These are phyloP conservation scores for Ambispora gerdemannii DNA, from an alignment of 192 early-diverging fungal species.

Conservation along the genomic window DNA sequence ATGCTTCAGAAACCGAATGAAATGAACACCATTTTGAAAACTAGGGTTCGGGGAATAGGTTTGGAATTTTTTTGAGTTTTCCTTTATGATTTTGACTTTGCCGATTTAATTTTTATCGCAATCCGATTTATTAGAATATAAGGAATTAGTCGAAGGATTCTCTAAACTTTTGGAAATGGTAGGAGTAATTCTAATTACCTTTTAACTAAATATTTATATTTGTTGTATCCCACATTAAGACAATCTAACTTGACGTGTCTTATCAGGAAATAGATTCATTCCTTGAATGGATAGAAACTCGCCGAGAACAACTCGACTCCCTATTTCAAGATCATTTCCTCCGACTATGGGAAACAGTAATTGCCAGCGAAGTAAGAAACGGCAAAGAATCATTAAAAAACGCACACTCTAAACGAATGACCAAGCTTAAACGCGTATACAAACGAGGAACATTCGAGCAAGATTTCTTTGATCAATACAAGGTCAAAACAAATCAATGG, in stretches of 20 bases:
- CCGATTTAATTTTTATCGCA: too few relatives aligned
- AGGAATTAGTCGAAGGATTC: constrained; percentile 57
- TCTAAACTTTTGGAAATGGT: constrained; percentile 54
- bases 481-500: constrained; percentile 50
- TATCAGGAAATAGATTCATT: constrained; percentile 57
- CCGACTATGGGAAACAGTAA: constrained; percentile 57
- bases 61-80: too few relatives aligned
- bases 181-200: constrained; percentile 14
- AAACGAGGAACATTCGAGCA: constrained; percentile 42
- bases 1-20: constrained; percentile 55
- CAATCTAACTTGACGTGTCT: too few relatives aligned
- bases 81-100: too few relatives aligned
- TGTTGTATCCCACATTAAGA: not conserved
- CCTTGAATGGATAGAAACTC: constrained; percentile 54
- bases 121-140: constrained; percentile 32
- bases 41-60: constrained; percentile 35
- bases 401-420: constrained; percentile 45
- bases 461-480: constrained; percentile 51
- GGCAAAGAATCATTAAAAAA: constrained; percentile 49
- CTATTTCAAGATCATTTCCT: constrained; percentile 56
- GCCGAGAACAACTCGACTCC: constrained; percentile 47
- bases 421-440: constrained; percentile 51
- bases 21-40: constrained; percentile 45
- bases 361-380: constrained; percentile 49
- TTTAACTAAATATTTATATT: too few relatives aligned